Evolutionary conservation across 2,329 filamentous ascomycete genomes (phyloP), one percentile per base, ranked within the genome.

Genomic region (Knufia petricola): DNA sequence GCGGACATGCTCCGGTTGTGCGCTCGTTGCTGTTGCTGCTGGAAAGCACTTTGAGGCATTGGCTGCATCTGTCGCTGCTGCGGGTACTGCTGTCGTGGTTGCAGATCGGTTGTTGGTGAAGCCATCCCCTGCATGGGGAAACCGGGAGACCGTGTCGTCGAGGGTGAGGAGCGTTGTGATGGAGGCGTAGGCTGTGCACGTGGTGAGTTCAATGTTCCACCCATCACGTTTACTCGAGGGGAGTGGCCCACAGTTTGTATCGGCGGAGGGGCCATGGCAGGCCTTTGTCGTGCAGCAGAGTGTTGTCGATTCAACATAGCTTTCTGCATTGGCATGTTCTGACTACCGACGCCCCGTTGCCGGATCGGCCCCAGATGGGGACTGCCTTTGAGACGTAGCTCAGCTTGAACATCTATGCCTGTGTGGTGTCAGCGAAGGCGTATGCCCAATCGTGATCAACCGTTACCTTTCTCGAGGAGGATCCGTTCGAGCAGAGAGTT

Each of bases 321-420:
- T 58, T 85, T 81, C 60, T 89, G 87, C 56, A 90, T 82, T 24
- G 85, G 82, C 47, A 85, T 83, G 24, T 83, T 78, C 59, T 85
- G 83, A 49, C 85, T 81, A 70, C 75, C 79, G 76, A 65, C 79
- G 78, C 86, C 59, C 77, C 82, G 51, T 8, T 42, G 28, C 15
- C 54, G 54, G 32, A 53, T 53, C 75, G 66, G 63, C 31, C 62
- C 84, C 54, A 92, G 74, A 61, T 82, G 85, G 46, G 89, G 87
- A 68, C 85, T 94, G 59, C 85, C 87, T 73, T 95, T 96, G 64
- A 89, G 84, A 55, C 86, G 85, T 60, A 98, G 77, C 70, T 96
- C 92, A 55, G 89, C 86, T 70, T 96, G 88, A 42, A 98, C 92
- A 74, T 98, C 90, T 67, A 96, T 95, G 60, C 88, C 88, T 94